These are phyloP conservation scores for Kwoniella europaea DNA, from an alignment of 768 basidiomycete genomes.

Conservation along the genomic window DNA sequence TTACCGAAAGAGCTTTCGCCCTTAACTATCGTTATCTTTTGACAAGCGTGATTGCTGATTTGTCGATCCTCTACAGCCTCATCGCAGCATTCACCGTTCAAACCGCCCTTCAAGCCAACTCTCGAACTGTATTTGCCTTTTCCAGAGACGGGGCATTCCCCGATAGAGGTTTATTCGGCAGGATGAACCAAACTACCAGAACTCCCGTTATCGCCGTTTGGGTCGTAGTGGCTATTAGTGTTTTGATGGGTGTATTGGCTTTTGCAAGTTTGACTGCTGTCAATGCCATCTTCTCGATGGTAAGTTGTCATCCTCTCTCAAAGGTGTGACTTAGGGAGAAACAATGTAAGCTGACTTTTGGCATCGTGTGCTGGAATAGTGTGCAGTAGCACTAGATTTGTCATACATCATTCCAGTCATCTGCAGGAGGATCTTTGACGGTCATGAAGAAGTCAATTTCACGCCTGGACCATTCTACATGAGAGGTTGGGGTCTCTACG, in stretches of 20 bases:
- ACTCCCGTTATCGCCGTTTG: constrained; percentile 81
- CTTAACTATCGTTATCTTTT: background rate
- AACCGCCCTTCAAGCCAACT: constrained; percentile 75
- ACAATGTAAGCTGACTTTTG: background rate
- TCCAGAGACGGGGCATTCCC: constrained; percentile 66
- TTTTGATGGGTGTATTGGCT: constrained; percentile 68
- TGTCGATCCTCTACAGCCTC: constrained; percentile 61
- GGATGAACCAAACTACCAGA: constrained; percentile 67
- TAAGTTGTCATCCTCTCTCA: constrained; percentile 58
- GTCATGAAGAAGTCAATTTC: constrained; percentile 82
- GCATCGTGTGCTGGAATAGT: constrained; percentile 3
- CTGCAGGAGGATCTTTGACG: constrained; percentile 68
- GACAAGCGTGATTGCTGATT: too few relatives aligned
- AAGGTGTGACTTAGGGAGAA: background rate
- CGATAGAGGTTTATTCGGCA: constrained; percentile 77
- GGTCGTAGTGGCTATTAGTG: constrained; percentile 69
- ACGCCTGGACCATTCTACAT: constrained; percentile 86
- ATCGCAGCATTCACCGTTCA: constrained; percentile 87
- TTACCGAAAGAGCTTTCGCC: background rate
- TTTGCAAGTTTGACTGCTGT: constrained; percentile 78
- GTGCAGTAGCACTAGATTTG: constrained; percentile 62
- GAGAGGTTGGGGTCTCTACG: constrained; percentile 60
- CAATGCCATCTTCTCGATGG: constrained; percentile 80
- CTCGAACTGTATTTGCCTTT: constrained; percentile 82
- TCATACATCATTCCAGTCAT: constrained; percentile 84